Percentiles rank a stretch among this genome's conserved stretches.
Evolutionary conservation across 495 filamentous ascomycete genomes (phyloP).

Genomic region (Annulohypoxylon maeteangense): DNA sequence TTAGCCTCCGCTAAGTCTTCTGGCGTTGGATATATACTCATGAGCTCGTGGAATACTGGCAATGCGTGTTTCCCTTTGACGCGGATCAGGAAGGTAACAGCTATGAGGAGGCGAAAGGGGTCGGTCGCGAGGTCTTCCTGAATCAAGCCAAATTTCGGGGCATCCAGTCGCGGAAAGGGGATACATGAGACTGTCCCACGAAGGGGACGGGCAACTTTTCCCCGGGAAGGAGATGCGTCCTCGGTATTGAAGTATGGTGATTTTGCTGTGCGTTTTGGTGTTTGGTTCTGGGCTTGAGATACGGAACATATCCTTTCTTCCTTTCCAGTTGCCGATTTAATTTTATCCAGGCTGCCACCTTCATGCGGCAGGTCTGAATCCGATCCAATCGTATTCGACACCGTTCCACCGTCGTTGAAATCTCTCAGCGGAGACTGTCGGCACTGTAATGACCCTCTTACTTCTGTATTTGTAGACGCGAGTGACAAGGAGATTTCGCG

Average conservation of each 20-base stretch:
- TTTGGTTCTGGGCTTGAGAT: slow-evolving; percentile 1
- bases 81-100: slow-evolving; percentile 83
- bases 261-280: slow-evolving; percentile 39
- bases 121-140: slow-evolving; percentile 80
- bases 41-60: slow-evolving; percentile 77
- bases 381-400: background rate
- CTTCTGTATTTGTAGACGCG: slow-evolving; percentile 3
- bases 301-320: background rate
- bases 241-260: slow-evolving; percentile 61
- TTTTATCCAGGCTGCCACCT: background rate
- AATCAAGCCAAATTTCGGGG: slow-evolving; percentile 75
- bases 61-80: slow-evolving; percentile 79
- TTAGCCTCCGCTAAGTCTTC: slow-evolving; percentile 70
- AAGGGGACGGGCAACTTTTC: slow-evolving; percentile 46
- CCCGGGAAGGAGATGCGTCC: background rate
- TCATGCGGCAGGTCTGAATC: background rate
- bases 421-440: background rate
- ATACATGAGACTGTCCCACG: slow-evolving; percentile 68
- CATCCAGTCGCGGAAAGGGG: slow-evolving; percentile 75
- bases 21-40: slow-evolving; percentile 74
- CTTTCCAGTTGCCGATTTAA: background rate
- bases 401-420: background rate
- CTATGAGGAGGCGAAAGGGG: slow-evolving; percentile 78
- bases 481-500: background rate
- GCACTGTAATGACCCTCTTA: background rate